phyloP scores from a whole-genome alignment of 2,329 filamentous ascomycete species.

The Chaetomiaceae sp. region DNA sequence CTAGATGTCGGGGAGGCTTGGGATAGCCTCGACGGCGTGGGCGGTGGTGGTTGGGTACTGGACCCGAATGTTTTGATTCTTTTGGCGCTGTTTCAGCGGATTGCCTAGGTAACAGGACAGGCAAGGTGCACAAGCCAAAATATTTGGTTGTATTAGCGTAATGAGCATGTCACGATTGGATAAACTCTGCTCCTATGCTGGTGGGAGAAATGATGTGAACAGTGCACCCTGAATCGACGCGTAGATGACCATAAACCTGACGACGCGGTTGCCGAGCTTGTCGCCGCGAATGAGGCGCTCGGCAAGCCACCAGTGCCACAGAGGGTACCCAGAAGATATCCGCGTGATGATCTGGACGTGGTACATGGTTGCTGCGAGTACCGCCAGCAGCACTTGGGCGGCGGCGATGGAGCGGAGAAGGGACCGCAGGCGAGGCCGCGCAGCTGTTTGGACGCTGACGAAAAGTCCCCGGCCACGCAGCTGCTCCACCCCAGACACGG shows the following conservation, averaged over 20 bases:
- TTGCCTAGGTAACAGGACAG: too few relatives aligned
- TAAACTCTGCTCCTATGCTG: conserved; percentile 55
- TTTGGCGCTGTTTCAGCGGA: not conserved
- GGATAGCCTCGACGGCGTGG: not conserved
- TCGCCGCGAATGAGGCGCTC: conserved; percentile 37
- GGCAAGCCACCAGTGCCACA: conserved; percentile 85
- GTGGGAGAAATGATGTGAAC: conserved; percentile 87
- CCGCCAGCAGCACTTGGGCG: conserved; percentile 67
- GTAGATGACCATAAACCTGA: conserved; percentile 75
- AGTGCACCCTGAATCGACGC: conserved; percentile 75
- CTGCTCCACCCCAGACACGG: conserved; percentile 52
- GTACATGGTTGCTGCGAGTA: conserved; percentile 71
- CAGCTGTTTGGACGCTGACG: not conserved
- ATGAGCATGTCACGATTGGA: not conserved
- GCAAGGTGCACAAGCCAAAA: not conserved
- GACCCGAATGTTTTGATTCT: too few relatives aligned
- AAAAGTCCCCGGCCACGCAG: conserved; percentile 12
- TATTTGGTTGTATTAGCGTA: not conserved
- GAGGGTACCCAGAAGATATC: conserved; percentile 78
- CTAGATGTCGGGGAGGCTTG: too few relatives aligned
- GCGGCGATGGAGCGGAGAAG: conserved; percentile 59
- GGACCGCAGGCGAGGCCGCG: conserved; percentile 21
- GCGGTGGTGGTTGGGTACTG: too few relatives aligned
- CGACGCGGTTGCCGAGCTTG: conserved; percentile 34
- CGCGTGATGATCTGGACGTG: conserved; percentile 94